phyloP scores from a whole-genome alignment of 2,329 filamentous ascomycete species.

The Microdochium nivale region DNA sequence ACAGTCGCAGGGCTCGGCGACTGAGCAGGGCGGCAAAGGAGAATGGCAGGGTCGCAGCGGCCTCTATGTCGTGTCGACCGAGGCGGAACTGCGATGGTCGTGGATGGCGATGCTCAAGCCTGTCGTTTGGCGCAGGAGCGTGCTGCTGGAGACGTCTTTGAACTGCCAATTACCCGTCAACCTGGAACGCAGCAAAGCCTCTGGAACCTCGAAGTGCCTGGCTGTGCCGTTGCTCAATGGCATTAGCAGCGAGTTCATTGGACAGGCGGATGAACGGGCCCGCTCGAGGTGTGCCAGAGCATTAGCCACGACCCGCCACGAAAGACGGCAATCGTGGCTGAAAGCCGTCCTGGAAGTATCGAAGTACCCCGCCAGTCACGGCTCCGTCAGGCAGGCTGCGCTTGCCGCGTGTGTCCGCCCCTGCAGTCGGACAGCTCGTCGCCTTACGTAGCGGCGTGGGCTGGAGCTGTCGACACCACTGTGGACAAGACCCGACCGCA shows the following conservation, averaged over 20 bases:
- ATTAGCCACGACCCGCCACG: too few species aligned
- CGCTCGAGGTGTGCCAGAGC: neutral
- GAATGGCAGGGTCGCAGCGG: too few species aligned
- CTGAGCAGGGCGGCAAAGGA: neutral
- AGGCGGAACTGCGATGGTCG: neutral
- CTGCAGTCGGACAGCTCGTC: neutral
- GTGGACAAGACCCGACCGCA: neutral
- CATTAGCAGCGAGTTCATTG: neutral
- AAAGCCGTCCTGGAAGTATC: too few species aligned
- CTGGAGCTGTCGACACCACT: neutral
- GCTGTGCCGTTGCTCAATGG: neutral
- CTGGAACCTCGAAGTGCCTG: neutral
- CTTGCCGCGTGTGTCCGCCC: neutral
- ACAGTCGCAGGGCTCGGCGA: neutral
- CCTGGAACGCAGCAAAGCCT: neutral
- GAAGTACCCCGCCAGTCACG: too few species aligned
- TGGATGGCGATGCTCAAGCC: neutral
- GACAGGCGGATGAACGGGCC: neutral
- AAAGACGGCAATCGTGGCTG: too few species aligned
- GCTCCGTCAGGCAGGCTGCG: neutral
- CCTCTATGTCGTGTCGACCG: neutral
- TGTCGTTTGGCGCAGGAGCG: neutral
- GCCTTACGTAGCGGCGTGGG: neutral
- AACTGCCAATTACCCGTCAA: neutral
- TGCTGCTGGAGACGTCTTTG: neutral